A percentile compares a stretch with the other conserved stretches of the same genome.
phyloP scores from a whole-genome alignment of 2,329 filamentous ascomycete genomes.

The Pyrenophora seminiperda region DNA sequence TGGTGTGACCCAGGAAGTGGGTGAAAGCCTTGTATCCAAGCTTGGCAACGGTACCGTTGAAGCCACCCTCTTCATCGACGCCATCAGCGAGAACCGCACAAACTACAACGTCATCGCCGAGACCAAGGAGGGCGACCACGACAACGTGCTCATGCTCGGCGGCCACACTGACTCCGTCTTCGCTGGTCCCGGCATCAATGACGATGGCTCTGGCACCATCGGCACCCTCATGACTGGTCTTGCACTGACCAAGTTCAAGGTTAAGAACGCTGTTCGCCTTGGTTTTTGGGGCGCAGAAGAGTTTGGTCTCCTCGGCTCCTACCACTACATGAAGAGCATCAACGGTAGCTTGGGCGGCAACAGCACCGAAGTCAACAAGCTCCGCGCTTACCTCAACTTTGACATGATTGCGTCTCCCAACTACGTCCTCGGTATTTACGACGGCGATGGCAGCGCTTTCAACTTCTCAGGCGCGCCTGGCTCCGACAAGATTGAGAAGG shows the following conservation, averaged over 20 bases:
- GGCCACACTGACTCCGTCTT: constrained; percentile 51
- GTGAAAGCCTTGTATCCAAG: constrained; percentile 59
- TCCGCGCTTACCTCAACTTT: constrained; percentile 52
- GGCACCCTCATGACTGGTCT: constrained; percentile 48
- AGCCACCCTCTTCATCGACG: constrained; percentile 48
- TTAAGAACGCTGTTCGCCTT: constrained; percentile 50
- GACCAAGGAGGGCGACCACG: constrained; percentile 48
- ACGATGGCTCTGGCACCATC: constrained; percentile 50
- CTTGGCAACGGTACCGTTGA: constrained; percentile 53
- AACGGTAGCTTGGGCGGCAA: constrained; percentile 40
- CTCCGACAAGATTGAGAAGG: constrained; percentile 43
- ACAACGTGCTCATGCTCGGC: constrained; percentile 49
- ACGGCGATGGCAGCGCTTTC: constrained; percentile 47
- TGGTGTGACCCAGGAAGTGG: constrained; percentile 66
- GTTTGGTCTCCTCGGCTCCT: constrained; percentile 48
- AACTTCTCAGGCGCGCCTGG: constrained; percentile 47
- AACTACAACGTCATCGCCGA: constrained; percentile 51
- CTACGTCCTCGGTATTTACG: constrained; percentile 49
- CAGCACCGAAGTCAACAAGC: constrained; percentile 42
- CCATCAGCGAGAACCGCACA: constrained; percentile 53
- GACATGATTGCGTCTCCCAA: constrained; percentile 52
- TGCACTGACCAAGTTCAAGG: constrained; percentile 47
- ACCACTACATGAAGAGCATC: constrained; percentile 47
- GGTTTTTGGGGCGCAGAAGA: constrained; percentile 51
- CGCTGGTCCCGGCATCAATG: constrained; percentile 52